Base-by-base conservation (phyloP, 2,329 filamentous ascomycete genomes). In the Phialemonium atrogriseum region DNA sequence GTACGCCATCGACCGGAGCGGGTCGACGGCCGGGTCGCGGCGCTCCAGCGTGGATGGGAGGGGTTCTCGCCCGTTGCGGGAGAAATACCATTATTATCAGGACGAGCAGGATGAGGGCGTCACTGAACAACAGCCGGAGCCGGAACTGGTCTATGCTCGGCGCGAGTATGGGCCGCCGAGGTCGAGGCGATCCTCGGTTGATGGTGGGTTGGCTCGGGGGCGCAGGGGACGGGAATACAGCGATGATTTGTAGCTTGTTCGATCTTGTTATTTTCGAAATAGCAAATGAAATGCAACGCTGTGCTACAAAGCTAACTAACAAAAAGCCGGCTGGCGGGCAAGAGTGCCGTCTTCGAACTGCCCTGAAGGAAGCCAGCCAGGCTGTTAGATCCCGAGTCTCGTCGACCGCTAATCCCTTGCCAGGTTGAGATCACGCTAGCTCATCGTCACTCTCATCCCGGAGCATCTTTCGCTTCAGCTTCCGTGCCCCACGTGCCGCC, bases 391-490 rank as follows among this genome's bases (percentile, higher is more conserved):
- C n/a, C n/a, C n/a, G n/a, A n/a, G n/a, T 24, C 5, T 32, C 7
- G 17, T 22, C 17, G 7, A 16, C 16, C 7, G 22, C 14, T 11
- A 15, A 24, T 32, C n/a, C 12, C 7, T 12, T 14, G 20, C 20
- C 12, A 8, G 11, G 21, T 35, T 27, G n/a, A n/a, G n/a, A 31
- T 26, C 22, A 38, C 7, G 30, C 38, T 23, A 44, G 35, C 25
- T 41, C 44, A 17, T 41, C 42, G 12, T 14, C 36, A 12, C 35
- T 38, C 5, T 43, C 42, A 12, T 44, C 44, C 33, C 34, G 24
- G 9, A 43, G 21, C 4, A 42, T 24, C 27, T 41, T 43, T 28
- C 35, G 27, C 24, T 38, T 39, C 5, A 27, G 9, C 24, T 13
- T 26, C 9, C 12, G 12, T 18, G 12, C 15, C 20, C 13, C n/a